Evolutionary conservation across 129 eudicot species (phyloP).

Genomic region (Saussurea involucrata): DNA sequence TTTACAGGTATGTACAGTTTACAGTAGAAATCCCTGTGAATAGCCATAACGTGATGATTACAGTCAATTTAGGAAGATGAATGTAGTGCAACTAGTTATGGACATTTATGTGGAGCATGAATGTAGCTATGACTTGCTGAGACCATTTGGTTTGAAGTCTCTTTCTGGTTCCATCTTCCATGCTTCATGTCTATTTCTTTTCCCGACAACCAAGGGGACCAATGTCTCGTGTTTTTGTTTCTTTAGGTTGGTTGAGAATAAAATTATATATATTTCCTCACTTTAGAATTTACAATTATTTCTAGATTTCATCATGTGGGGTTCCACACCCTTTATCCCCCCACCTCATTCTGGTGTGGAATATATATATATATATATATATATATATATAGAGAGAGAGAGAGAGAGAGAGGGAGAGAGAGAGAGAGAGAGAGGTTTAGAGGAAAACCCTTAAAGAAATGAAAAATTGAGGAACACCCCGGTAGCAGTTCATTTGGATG

Average conservation of each 20-base stretch:
- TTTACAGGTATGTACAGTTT: background rate
- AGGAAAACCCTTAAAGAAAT: no score
- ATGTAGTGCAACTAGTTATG: background rate
- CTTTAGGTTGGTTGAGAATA: constrained; percentile 34
- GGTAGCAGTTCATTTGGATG: no score
- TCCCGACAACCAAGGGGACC: constrained; percentile 72
- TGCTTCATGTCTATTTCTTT: constrained; percentile 46
- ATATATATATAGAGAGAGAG: no score
- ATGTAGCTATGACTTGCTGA: constrained; percentile 4
- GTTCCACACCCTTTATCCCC: background rate
- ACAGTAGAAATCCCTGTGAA: background rate
- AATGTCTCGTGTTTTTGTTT: constrained; percentile 58
- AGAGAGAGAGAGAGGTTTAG: no score
- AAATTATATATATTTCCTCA: background rate
- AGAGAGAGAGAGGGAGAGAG: no score
- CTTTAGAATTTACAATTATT: background rate
- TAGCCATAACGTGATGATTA: background rate
- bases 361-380: background rate
- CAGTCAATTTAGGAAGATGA: background rate
- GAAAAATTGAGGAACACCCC: no score
- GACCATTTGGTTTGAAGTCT: constrained; percentile 50
- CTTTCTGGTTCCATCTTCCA: constrained; percentile 39
- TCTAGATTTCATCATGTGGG: constrained; percentile 16
- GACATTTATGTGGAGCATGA: background rate
- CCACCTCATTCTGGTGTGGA: constrained; percentile 16